Base-by-base conservation (phyloP, 257 asterid species). In the Solanum microdontum region DNA sequence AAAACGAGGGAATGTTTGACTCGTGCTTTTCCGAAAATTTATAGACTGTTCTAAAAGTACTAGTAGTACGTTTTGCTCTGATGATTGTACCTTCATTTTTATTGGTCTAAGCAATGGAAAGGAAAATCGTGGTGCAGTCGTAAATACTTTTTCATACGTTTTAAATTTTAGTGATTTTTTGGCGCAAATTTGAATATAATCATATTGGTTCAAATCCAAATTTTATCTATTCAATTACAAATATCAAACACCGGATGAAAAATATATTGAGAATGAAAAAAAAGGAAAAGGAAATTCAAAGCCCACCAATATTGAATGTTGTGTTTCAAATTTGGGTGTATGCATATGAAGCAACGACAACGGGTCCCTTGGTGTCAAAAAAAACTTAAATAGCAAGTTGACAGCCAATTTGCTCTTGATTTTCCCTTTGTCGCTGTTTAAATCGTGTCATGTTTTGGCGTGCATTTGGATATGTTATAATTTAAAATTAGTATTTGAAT, bases 51-150 rank as follows among this genome's bases (percentile, higher is more conserved):
- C 19, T 5, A 3, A 8, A 48, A 48, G 69, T 7, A 55, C 64
- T 30, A 21, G 66, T 43, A 17, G 40, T 45, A 51, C 36, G 28
- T 26, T 80, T 9, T 45, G 28, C 17, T 13, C 3, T 8, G 26
- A 3, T 45, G 40, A 26, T 80, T 80, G 84, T 80, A 10, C 39
- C 24, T 28, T 80, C 68, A 8, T 17, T 4, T 79, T 79, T 79
- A 80, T 45, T 15, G 39, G 66, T 40, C 24, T 55, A 24, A 40
- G 14, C 36, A 2, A 15, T 4, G 6, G 15, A 80, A 45, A 45
- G 39, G 26, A 2, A 14, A 79, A n/a, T 0, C 0, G 11, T 3
- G 11, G 11, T 19, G 2, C 11, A 2, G 5, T 19, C 4, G 0
- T 3, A 7, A 19, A 19, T 19, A 55, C 0, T 55, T 19, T 19